These are phyloP conservation scores for Dichotomocladium elegans DNA, from an alignment of 371 early-diverging fungal species.

Conservation along the genomic window DNA sequence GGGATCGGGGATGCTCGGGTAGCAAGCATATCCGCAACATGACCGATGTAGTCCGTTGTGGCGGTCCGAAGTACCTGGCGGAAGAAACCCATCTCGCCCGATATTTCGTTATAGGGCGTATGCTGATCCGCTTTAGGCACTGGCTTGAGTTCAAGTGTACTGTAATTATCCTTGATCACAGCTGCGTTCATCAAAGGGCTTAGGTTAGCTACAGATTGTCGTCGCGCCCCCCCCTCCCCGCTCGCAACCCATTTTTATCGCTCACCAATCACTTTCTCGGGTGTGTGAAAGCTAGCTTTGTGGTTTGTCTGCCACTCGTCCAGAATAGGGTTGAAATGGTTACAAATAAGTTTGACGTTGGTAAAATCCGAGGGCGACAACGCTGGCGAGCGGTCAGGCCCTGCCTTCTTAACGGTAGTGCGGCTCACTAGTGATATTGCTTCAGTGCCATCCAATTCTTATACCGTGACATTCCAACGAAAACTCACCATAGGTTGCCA, in stretches of 20 bases:
- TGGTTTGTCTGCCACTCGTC: slow-evolving; percentile 33
- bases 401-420: slow-evolving; percentile 9
- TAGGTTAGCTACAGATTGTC: no score
- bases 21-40: not conserved
- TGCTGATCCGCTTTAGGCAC: slow-evolving; percentile 23
- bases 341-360: slow-evolving; percentile 30
- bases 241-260: not conserved
- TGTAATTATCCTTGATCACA: slow-evolving; percentile 25
- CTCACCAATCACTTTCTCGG: slow-evolving; percentile 41
- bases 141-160: slow-evolving; percentile 17
- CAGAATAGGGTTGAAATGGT: slow-evolving; percentile 39
- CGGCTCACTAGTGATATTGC: slow-evolving; percentile 12
- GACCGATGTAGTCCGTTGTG: slow-evolving; percentile 31
- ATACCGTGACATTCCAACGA: slow-evolving; percentile 8
- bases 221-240: no score
- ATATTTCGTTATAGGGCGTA: slow-evolving; percentile 44
- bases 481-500: slow-evolving; percentile 39
- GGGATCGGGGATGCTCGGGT: not conserved
- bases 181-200: slow-evolving; percentile 2
- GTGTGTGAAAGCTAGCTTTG: slow-evolving; percentile 22
- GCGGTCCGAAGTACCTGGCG: slow-evolving; percentile 43
- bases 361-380: slow-evolving; percentile 22
- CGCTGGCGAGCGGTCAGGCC: slow-evolving; percentile 20
- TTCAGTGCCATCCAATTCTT: slow-evolving; percentile 11
- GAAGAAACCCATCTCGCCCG: slow-evolving; percentile 49